Evolutionary conservation across 371 early-diverging fungal genomes (phyloP).

Genomic region (Mortierella sp.): DNA sequence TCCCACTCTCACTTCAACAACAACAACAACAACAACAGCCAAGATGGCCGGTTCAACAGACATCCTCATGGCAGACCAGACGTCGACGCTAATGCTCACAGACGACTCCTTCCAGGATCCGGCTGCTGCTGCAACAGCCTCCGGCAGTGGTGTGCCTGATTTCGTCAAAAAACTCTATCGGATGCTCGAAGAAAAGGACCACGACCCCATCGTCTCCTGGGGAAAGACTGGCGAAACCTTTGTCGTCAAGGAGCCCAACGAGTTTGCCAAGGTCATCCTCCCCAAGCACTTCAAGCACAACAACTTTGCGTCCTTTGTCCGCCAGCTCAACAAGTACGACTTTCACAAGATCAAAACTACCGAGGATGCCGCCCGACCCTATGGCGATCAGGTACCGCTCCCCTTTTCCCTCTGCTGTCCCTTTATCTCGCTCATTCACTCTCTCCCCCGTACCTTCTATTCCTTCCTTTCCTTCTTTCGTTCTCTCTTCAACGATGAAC

Average conservation of each 20-base stretch:
- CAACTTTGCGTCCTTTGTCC: constrained; percentile 94
- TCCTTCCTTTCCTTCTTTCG: neutral
- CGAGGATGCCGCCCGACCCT: constrained; percentile 67
- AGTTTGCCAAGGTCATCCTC: constrained; percentile 79
- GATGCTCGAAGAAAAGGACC: constrained; percentile 79
- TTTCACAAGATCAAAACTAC: constrained; percentile 88
- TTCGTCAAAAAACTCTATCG: constrained; percentile 70
- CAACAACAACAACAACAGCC: neutral
- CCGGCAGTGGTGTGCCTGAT: constrained; percentile 62
- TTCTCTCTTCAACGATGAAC: neutral
- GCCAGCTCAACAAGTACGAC: constrained; percentile 97
- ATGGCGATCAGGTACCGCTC: constrained; percentile 71
- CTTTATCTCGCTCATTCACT: neutral
- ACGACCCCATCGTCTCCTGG: constrained; percentile 80
- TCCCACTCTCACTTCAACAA: neutral
- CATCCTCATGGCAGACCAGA: constrained; percentile 14
- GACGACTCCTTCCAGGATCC: constrained; percentile 8
- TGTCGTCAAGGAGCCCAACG: constrained; percentile 84
- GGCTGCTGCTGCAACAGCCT: neutral
- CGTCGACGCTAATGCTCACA: neutral
- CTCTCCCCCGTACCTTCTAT: neutral
- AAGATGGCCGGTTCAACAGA: constrained; percentile 10
- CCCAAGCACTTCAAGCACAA: constrained; percentile 93
- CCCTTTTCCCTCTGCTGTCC: too few species aligned
- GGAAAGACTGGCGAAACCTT: constrained; percentile 83